Evolutionary conservation across 2,329 filamentous ascomycete genomes (phyloP).

Genomic region (Cytospora mali): DNA sequence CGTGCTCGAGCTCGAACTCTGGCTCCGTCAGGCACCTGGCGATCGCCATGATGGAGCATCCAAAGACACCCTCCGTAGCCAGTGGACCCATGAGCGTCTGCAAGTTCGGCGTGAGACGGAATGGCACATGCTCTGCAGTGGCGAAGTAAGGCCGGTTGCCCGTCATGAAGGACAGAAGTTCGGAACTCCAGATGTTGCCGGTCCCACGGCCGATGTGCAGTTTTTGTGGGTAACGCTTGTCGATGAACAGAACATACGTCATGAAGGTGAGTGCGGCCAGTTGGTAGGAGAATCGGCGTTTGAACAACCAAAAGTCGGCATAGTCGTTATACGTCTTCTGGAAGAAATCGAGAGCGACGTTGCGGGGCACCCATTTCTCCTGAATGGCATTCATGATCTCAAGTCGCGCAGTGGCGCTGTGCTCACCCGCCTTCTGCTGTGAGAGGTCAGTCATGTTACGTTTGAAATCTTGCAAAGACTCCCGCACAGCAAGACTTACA

Average conservation of each 20-base stretch:
- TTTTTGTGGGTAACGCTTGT: slow-evolving; percentile 93
- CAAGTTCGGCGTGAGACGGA: slow-evolving; percentile 94
- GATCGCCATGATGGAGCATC: slow-evolving; percentile 94
- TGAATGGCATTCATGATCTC: slow-evolving; percentile 96
- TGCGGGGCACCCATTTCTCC: slow-evolving; percentile 86
- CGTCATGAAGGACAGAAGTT: slow-evolving; percentile 89
- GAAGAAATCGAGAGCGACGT: slow-evolving; percentile 85
- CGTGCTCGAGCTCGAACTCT: slow-evolving; percentile 88
- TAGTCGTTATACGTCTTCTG: slow-evolving; percentile 84
- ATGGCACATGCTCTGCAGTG: slow-evolving; percentile 88
- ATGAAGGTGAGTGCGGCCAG: slow-evolving; percentile 94
- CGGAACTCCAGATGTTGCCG: slow-evolving; percentile 94
- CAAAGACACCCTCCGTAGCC: slow-evolving; percentile 94
- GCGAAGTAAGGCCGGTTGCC: slow-evolving; percentile 84
- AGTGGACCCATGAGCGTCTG: slow-evolving; percentile 96
- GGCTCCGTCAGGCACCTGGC: slow-evolving; percentile 91
- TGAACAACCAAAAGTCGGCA: slow-evolving; percentile 97
- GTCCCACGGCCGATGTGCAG: slow-evolving; percentile 85
- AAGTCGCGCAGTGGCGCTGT: slow-evolving; percentile 71
- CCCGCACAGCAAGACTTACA: slow-evolving; percentile 45
- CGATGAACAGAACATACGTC: slow-evolving; percentile 98
- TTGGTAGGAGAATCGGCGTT: slow-evolving; percentile 94
- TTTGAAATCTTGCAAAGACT: background rate
- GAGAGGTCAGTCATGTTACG: background rate
- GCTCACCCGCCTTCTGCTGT: slow-evolving; percentile 66